Conservation (phyloP, 768 basidiomycete species). For the Trametes villosa region DNA sequence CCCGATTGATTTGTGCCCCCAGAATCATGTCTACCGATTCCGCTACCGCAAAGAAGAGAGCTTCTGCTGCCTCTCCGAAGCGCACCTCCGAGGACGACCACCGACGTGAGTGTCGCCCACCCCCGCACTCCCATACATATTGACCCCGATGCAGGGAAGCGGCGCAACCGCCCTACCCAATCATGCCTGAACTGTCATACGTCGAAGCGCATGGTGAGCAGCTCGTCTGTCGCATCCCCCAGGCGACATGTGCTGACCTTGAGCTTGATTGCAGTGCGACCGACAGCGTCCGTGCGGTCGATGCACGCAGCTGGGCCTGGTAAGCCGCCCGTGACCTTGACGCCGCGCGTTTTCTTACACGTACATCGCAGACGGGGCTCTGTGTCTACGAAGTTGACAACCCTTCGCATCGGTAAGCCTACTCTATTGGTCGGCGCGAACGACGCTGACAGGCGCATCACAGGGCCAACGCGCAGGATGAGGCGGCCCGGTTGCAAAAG, state of each 20-base stretch:
- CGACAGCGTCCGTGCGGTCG: slow-evolving; percentile 53
- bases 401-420: slow-evolving; percentile 54
- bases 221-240: not conserved
- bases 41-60: slow-evolving; percentile 31
- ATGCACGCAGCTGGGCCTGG: slow-evolving; percentile 46
- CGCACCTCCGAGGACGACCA: slow-evolving; percentile 52
- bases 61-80: slow-evolving; percentile 33
- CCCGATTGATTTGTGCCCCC: slow-evolving; percentile 16
- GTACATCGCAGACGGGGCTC: slow-evolving; percentile 61
- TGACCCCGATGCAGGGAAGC: slow-evolving; percentile 33
- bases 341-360: not conserved
- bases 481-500: slow-evolving; percentile 66
- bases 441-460: not conserved
- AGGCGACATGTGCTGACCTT: not conserved
- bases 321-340: slow-evolving; percentile 26
- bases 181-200: slow-evolving; percentile 77
- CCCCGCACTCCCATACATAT: slow-evolving; percentile 31
- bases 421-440: no score
- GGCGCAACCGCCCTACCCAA: slow-evolving; percentile 74
- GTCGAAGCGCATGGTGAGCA: slow-evolving; percentile 70
- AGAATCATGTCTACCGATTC: slow-evolving; percentile 30
- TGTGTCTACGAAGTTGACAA: slow-evolving; percentile 88
- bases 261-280: slow-evolving; percentile 45
- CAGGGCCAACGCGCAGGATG: slow-evolving; percentile 52
- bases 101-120: slow-evolving; percentile 35